Conservation (phyloP, 1,139 yeast species). For the Lipomyces yarrowii region DNA sequence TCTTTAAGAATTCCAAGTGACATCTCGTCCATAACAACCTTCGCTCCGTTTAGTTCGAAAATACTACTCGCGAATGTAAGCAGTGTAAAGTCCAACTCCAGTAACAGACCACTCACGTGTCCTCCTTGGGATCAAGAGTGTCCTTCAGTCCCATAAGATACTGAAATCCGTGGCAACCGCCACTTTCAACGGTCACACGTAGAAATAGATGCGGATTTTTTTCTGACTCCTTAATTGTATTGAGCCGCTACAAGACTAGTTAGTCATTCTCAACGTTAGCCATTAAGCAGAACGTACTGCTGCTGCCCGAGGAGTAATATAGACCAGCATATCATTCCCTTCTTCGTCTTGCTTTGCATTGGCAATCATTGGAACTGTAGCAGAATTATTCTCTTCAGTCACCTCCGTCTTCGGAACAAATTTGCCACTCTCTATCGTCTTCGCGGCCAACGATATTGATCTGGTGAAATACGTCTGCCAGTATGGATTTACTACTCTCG, state of each 20-base stretch:
- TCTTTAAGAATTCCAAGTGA: conserved; percentile 83
- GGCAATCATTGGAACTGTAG: conserved; percentile 33
- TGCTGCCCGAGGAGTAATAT: conserved; percentile 52
- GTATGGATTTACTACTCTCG: neutral
- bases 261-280: neutral
- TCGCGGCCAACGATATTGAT: conserved; percentile 1
- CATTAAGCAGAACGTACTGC: conserved; percentile 27
- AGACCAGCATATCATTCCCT: conserved; percentile 43
- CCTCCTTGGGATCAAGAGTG: conserved; percentile 48
- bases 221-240: conserved; percentile 59
- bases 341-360: conserved; percentile 42
- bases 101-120: conserved; percentile 41
- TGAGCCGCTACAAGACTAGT: conserved; percentile 49
- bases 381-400: conserved; percentile 8
- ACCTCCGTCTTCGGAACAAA: conserved; percentile 10
- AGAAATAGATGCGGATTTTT: conserved; percentile 63
- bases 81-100: conserved; percentile 33
- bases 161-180: conserved; percentile 98
- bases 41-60: conserved; percentile 70
- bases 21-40: conserved; percentile 74
- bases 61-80: conserved; percentile 46
- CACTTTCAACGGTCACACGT: conserved; percentile 85
- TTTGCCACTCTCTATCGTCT: conserved; percentile 4
- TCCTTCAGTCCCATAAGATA: conserved; percentile 67
- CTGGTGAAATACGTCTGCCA: neutral